Evolutionary conservation across 768 basidiomycete genomes (phyloP), one percentile per base, ranked within the genome.

Genomic region (Paxillus rubicundulus): DNA sequence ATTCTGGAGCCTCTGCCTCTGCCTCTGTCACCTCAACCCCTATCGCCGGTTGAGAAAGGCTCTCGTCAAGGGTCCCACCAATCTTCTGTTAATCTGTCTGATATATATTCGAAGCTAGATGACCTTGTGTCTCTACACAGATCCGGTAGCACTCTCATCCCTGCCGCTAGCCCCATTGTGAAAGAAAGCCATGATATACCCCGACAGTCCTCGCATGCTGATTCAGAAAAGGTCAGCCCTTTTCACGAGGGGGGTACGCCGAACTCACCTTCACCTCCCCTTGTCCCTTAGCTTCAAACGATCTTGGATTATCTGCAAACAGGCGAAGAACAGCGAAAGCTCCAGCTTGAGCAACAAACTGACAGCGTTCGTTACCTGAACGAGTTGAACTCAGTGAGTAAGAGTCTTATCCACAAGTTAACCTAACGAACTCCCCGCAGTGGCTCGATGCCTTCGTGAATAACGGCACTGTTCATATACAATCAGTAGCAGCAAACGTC

Each of bases 371-470:
- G 88, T 18, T 91, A 91, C 64, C 77, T 92, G 32, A 86, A 87
- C 56, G 87, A 90, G 61, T 75, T 91, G 34, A 90, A 90, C 61
- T 72, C 74, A 51, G 88, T 86, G 54, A 53, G 80, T 66, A 24
- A 45, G 21, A 7, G 39, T 47, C n/a, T 17, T 32, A 42, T n/a
- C 40, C 18, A 32, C n/a, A 9, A 17, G 36, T 1, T 1, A n/a
- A 30, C 34, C 14, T 17, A 32, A 27, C 43, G 3, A 60, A 41
- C 52, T 6, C 9, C 47, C 17, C 18, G 54, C 52, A 88, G 82
- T 94, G 92, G 92, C 77, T 94, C 38, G 92, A 93, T 59, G 73
- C 82, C 3, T 92, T 92, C 65, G 88, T 92, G 36, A 83, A 82
- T 37, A 83, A 84, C 40, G 85, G 86, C n/a, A 85, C 84, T 0